Evolutionary conservation across 805 yeast genomes (phyloP), one percentile per base, ranked within the genome.

Genomic region (Diddensiella caesifluorescens): DNA sequence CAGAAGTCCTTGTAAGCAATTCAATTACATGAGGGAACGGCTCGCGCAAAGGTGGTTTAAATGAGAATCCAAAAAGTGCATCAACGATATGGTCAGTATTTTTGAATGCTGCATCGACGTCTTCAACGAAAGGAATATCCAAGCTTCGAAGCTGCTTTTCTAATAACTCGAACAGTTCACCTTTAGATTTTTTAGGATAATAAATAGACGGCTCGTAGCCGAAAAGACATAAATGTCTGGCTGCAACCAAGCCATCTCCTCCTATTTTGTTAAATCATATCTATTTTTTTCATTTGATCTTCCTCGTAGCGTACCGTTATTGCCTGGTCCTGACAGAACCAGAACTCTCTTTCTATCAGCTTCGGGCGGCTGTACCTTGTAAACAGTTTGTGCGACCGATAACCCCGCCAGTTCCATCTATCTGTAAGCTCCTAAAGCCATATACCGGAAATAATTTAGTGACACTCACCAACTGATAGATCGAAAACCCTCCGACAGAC

Each of bases 161-260:
- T 34, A 92, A 63, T 26, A 79, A 77, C 16, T 60, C 50, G 58
- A 79, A 87, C 22, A 87, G 75, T n/a, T 47, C 67, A 36, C 71
- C 75, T 49, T 69, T 71, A 33, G 77, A 70, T 39, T 68, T 70
- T 53, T 80, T 85, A 2, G 97, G 97, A 56, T 88, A 89, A 60
- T 73, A 88, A 0, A 90, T 71, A 3, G 74, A 65, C 1, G 97
- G 95, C 4, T 67, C 64, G 59, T 79, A 86, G 2, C 92, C 92
- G 70, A 92, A 78, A 9, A 88, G 64, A 50, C 77, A 76, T 48
- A 92, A 67, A 59, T 92, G 98, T 32, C 98, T 71, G 1, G 97
- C 95, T 22, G 96, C 95, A 1, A 92, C 98, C 10, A 92, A 66
- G 0, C 97, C 98, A 63, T 92, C 98, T 2, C 97, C 98, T 1